Percentiles rank a stretch among this genome's conserved stretches.
Conservation (phyloP, 1,139 yeast genomes). For the Chernovozyma sophiae-reginae region DNA sequence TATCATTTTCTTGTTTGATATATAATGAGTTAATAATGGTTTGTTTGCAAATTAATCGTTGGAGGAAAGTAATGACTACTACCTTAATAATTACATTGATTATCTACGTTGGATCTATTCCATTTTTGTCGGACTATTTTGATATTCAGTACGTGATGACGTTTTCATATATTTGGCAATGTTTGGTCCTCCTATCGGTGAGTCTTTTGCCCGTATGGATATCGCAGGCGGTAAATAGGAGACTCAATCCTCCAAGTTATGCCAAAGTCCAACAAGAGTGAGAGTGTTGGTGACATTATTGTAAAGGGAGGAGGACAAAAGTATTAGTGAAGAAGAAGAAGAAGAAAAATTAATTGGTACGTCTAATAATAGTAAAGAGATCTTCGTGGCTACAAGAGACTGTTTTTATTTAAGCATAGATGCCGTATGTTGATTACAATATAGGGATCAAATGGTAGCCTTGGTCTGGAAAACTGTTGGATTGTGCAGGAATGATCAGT, state of each 20-base stretch:
- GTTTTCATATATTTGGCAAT: conserved; percentile 65
- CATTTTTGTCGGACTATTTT: conserved; percentile 81
- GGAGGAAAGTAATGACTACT: conserved; percentile 77
- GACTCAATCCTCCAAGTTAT: conserved; percentile 87
- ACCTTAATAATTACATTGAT: conserved; percentile 69
- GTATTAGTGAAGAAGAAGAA: no score
- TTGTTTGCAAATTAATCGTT: conserved; percentile 82
- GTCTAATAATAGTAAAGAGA: no score
- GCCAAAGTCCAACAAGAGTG: conserved; percentile 88
- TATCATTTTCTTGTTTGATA: conserved; percentile 76
- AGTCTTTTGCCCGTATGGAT: conserved; percentile 91
- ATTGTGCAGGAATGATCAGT: no score
- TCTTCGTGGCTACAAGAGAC: no score
- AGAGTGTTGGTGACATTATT: no score
- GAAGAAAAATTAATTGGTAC: no score
- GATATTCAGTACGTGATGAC: conserved; percentile 62
- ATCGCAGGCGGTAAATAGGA: conserved; percentile 67
- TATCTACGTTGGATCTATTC: conserved; percentile 69
- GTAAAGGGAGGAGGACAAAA: no score
- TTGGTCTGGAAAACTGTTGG: no score
- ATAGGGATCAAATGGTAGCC: no score
- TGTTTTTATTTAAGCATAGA: no score
- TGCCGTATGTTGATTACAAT: no score
- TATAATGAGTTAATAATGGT: conserved; percentile 92
- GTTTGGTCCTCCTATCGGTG: conserved; percentile 56